Evolutionary conservation across 306 rosid genomes (phyloP), one percentile per base, ranked within the genome.

Genomic region (Quercus cerris): DNA sequence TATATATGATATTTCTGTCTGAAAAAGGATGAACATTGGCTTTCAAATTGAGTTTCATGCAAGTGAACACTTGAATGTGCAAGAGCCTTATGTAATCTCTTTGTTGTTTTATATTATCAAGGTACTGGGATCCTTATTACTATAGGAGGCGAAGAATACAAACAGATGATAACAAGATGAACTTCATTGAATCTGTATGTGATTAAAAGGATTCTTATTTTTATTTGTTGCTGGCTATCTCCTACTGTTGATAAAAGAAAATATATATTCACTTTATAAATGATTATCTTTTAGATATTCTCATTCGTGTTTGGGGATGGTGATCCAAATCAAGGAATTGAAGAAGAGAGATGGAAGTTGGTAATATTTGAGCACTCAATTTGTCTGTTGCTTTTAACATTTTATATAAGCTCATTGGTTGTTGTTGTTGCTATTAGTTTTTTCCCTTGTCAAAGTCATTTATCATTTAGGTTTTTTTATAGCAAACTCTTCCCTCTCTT

Each of bases 331-430:
- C 97, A 93, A 96, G 99, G 97, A 93, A 93, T 93, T 33, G 99
- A 96, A 93, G 99, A 96, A 90, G 98, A 96, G 93, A 93, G 99
- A 89, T 96, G 99, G 99, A 96, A 93, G 98, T 96, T 96, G 99
- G 99, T 96, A 96, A 91, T 96, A 88, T 84, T 91, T 82, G 90
- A 84, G 97, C 90, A 87, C 94, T 91, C 85, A 88, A 84, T 88
- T 91, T 93, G 96, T 93, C 93, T 85, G 93, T 95, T 91, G 94
- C 93, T 84, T 83, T 89, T 52, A 80, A 81, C 64, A 85, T 61
- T 79, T 74, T 81, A 51, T 82, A 70, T 58, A 8, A 69, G 9
- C 38, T 77, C 78, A 62, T 79, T 77, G 67, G 54, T 75, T 84
- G 76, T 64, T 46, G 72, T 25, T 25, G 66, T 51, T 68, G 17